Conservation (phyloP, 176 grass and related monocot species). For the Oryza glaberrima region DNA sequence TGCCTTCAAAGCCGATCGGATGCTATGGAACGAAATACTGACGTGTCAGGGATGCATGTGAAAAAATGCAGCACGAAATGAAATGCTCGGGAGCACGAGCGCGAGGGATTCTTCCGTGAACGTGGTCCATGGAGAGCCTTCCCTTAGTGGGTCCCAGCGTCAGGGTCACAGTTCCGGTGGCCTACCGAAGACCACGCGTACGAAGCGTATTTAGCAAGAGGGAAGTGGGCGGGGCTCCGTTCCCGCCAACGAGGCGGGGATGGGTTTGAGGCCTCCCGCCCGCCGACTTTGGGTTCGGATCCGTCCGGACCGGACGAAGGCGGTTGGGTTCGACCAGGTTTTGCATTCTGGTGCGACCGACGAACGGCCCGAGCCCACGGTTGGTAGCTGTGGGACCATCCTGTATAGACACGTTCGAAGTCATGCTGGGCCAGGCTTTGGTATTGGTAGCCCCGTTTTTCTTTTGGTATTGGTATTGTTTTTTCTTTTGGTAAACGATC, state of each 20-base stretch:
- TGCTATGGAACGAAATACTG: not conserved
- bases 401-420: too few relatives aligned
- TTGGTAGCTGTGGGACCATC: too few relatives aligned
- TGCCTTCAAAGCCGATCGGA: too few relatives aligned
- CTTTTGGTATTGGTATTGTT: too few relatives aligned
- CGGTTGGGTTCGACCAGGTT: too few relatives aligned
- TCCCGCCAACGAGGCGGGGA: conserved; percentile 42
- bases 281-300: not conserved
- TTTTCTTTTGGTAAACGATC: not conserved
- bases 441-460: too few relatives aligned
- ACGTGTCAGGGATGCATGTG: not conserved
- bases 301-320: too few relatives aligned
- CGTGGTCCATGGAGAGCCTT: not conserved
- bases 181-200: not conserved
- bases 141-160: fast-evolving
- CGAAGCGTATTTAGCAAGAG: not conserved
- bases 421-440: too few relatives aligned
- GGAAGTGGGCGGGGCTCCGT: not conserved
- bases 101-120: not conserved
- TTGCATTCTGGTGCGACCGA: too few relatives aligned
- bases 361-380: too few relatives aligned
- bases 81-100: not conserved
- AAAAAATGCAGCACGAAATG: not conserved
- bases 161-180: not conserved
- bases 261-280: conserved; percentile 1